phyloP scores from a whole-genome alignment of 148 eudicot genomes.

The Vaccinium corymbosum region DNA sequence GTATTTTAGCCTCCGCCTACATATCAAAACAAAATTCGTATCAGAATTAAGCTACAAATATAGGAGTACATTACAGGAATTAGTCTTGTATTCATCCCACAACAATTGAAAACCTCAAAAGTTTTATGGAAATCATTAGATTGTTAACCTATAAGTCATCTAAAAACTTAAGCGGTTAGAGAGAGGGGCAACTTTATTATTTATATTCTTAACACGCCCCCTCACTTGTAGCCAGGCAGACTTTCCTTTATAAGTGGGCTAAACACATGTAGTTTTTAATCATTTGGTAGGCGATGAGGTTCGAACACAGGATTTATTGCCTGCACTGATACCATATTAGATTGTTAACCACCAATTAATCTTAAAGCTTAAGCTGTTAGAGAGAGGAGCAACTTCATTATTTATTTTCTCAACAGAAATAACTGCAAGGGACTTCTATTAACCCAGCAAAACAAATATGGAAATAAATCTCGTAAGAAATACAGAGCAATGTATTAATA shows the following conservation, averaged over 20 bases:
- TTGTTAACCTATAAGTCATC: too few relatives aligned
- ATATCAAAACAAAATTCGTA: slow-evolving; percentile 14
- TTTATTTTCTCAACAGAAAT: neutral
- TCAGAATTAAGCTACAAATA: neutral
- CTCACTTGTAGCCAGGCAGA: too few relatives aligned
- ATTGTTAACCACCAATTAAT: neutral
- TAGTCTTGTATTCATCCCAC: neutral
- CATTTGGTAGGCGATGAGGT: neutral
- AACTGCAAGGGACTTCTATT: neutral
- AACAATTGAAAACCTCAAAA: neutral
- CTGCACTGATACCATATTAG: neutral
- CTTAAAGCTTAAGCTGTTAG: neutral
- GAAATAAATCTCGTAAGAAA: neutral
- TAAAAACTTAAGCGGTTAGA: too few relatives aligned
- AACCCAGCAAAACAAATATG: neutral
- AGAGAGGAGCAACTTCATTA: neutral
- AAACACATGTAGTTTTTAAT: too few relatives aligned
- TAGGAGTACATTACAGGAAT: slow-evolving; percentile 1
- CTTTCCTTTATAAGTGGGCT: too few relatives aligned
- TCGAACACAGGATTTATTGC: neutral
- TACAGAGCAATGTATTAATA: neutral
- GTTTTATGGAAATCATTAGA: neutral
- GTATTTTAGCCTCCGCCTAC: slow-evolving; percentile 93
- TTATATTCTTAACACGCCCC: too few relatives aligned
- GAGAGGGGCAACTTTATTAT: too few relatives aligned